Percentiles rank a stretch among this genome's conserved stretches.
Conservation (phyloP, 352 stramenopile species). For the Aphanomyces cochlioides region DNA sequence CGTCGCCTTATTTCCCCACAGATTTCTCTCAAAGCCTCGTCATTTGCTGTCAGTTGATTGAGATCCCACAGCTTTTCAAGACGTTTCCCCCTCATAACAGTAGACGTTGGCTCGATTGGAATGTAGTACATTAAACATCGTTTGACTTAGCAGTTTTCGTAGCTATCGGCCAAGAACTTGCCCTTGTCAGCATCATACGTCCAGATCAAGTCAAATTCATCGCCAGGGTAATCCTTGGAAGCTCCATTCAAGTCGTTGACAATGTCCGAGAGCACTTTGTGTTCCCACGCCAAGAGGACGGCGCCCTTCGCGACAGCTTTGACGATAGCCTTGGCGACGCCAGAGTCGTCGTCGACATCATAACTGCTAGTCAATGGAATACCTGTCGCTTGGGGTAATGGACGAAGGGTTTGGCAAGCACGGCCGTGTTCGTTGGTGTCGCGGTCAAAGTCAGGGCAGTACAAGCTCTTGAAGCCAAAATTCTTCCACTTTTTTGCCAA, state of each 20-base stretch:
- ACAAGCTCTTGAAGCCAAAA: neutral
- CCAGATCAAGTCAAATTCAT: constrained; percentile 6
- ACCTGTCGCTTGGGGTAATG: neutral
- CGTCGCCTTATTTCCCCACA: too few relatives aligned
- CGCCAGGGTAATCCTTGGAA: neutral
- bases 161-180: neutral
- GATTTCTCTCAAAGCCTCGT: too few relatives aligned
- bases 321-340: neutral
- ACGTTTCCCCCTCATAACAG: too few relatives aligned
- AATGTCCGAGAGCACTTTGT: neutral
- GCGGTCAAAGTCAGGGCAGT: neutral
- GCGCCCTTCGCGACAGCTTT: neutral
- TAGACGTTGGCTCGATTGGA: too few relatives aligned
- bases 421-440: neutral
- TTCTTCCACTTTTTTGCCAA: neutral
- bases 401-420: neutral
- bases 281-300: neutral
- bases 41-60: too few relatives aligned
- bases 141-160: constrained; percentile 3
- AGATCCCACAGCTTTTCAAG: too few relatives aligned
- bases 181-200: neutral
- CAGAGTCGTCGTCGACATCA: neutral
- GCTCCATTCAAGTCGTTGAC: neutral
- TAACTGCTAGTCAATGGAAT: neutral
- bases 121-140: neutral